phyloP scores from a whole-genome alignment of 1,139 yeast genomes.

The Hyphopichia fennica region DNA sequence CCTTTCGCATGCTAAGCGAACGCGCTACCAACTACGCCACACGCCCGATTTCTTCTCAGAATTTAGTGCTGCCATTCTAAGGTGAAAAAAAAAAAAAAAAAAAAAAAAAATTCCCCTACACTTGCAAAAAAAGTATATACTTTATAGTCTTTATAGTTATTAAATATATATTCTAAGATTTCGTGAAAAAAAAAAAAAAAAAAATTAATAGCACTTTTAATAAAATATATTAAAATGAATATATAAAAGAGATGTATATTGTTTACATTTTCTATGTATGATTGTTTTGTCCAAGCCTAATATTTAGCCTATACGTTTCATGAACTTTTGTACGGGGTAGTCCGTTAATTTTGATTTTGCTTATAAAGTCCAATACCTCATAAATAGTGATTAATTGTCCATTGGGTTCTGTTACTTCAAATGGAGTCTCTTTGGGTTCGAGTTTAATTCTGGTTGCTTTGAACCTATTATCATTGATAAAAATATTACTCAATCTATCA shows the following conservation, averaged over 20 bases:
- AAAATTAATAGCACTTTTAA: not conserved
- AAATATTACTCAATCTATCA: not conserved
- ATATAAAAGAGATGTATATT: no score
- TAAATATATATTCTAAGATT: no score
- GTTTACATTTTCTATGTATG: no score
- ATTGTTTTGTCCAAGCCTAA: no score
- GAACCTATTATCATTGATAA: not conserved
- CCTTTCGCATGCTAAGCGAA: conserved; percentile 89
- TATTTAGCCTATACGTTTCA: no score
- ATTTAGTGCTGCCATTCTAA: not conserved
- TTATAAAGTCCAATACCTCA: no score
- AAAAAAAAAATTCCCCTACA: no score
- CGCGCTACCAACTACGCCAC: conserved; percentile 95
- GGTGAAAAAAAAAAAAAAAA: not conserved
- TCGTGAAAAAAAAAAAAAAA: no score
- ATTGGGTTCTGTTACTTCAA: not conserved
- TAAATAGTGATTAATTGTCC: not conserved
- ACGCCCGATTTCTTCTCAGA: conserved; percentile 50
- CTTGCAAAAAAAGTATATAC: no score
- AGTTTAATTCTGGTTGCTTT: not conserved
- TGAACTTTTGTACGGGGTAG: no score
- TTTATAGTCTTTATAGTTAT: not conserved
- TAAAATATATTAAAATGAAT: no score
- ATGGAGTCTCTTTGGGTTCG: not conserved
- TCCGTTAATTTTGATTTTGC: no score